Evolutionary conservation across 75 land plant species (phyloP), one percentile per base, ranked within the genome.

Genomic region (Gnetum montanum): DNA sequence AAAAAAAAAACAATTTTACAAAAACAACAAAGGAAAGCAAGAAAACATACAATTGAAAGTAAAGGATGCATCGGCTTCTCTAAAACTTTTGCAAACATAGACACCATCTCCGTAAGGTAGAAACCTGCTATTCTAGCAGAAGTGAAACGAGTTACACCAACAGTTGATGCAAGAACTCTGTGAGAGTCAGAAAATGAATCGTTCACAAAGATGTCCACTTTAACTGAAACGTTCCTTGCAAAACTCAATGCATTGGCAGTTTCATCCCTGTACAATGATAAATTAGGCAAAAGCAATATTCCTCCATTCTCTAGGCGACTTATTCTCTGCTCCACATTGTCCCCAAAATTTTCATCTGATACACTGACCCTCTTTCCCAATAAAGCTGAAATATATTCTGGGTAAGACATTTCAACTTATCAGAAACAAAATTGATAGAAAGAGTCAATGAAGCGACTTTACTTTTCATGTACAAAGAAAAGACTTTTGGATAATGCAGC

Each of bases 131-230:
- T 13, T 12, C 61, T 67, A 31, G 80, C 68, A 73, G 55, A 57
- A 49, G 82, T 75, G 45, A 72, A 81, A 26, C 75, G 64, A 43
- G 85, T 35, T 56, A 73, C 66, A 30, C 94, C 94, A 70, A 84
- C 89, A 8, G 85, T 88, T 43, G 94, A 88, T 38, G 89, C 79
- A 61, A 84, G 80, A 44, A 72, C 56, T 56, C 79, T 81, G 69
- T 88, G 94, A 57, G 88, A 72, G 19, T 62, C 53, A 12, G 77
- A 77, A 40, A 88, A 84, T 2, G 79, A 62, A 55, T 88, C 94
- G 75, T 88, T 88, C 7, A 88, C 89, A 58, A 84, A 76, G 41
- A 80, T 72, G 53, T 73, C 78, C 61, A 73, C 70, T 33, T 66
- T 76, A 23, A 65, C 59, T 35, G 79, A 53, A n/a, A 88, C 45